Evolutionary conservation across 2,329 filamentous ascomycete species (phyloP).

Genomic region (Thelonectria rubi): DNA sequence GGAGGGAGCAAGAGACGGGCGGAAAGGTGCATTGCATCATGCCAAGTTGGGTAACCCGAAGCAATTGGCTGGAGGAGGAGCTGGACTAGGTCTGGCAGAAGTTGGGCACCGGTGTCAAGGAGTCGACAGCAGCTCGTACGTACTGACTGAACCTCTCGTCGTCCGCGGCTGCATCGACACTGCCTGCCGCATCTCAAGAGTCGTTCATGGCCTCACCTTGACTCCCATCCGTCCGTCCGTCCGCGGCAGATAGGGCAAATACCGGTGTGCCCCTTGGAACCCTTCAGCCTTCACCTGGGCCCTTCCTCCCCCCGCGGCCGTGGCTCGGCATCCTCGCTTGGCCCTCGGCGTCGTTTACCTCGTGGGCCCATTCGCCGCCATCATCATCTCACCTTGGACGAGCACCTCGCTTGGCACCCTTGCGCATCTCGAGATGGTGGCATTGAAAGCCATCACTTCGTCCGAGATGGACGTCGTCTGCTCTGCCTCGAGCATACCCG

Average conservation of each 20-base stretch:
- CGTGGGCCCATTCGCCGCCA: slow-evolving; percentile 10
- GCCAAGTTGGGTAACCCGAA: neutral
- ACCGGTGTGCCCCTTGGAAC: neutral
- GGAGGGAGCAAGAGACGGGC: neutral
- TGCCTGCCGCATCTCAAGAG: neutral
- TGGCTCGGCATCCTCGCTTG: neutral
- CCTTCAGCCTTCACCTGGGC: neutral
- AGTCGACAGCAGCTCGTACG: no score
- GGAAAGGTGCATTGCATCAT: neutral
- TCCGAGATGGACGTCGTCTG: neutral
- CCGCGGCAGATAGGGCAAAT: neutral
- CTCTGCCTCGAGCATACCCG: neutral
- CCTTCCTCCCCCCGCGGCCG: neutral
- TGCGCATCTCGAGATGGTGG: slow-evolving; percentile 2
- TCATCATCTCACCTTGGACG: neutral
- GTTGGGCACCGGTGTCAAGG: no score
- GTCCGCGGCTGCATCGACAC: neutral
- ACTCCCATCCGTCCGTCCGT: slow-evolving; percentile 1
- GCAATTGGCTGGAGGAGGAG: neutral
- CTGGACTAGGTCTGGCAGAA: no score
- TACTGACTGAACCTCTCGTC: no score
- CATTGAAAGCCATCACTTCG: neutral
- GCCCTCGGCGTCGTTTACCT: neutral
- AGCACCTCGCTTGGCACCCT: slow-evolving; percentile 6
- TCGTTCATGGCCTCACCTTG: neutral